Evolutionary conservation across 2,329 filamentous ascomycete genomes (phyloP).

Genomic region (Diaporthe vaccinii): DNA sequence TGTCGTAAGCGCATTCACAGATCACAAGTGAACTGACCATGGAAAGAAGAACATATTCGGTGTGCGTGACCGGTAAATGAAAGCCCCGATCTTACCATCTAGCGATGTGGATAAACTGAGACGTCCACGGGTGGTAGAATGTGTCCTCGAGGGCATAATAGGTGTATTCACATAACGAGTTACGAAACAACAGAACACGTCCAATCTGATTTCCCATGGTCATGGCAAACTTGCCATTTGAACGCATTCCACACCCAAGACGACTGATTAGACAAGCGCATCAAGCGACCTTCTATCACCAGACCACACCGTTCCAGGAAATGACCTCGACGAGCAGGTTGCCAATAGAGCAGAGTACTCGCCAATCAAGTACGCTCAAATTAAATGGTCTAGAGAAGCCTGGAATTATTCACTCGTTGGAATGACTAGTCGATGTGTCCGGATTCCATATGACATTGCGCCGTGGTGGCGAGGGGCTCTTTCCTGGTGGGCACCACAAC

Average conservation of each 20-base stretch:
- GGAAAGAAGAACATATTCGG: background rate
- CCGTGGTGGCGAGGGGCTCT: background rate
- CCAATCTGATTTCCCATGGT: background rate
- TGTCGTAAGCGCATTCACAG: background rate
- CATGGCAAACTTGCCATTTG: background rate
- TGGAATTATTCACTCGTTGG: background rate
- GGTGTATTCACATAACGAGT: background rate
- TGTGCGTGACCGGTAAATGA: background rate
- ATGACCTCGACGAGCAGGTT: background rate
- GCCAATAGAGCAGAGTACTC: too few relatives aligned
- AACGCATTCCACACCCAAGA: too few relatives aligned
- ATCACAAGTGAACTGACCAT: background rate
- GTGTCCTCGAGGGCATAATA: background rate
- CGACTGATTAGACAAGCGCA: background rate
- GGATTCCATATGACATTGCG: background rate
- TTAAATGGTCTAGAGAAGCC: background rate
- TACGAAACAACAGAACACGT: background rate
- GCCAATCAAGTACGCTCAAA: too few relatives aligned
- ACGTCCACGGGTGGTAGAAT: too few relatives aligned
- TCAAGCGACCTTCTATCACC: background rate
- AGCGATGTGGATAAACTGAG: background rate
- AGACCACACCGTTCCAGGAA: background rate
- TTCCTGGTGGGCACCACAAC: background rate
- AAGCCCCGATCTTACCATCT: background rate
- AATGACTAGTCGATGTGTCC: background rate